A percentile compares a stretch with the other conserved stretches of the same genome.
Conservation (phyloP, 2,329 filamentous ascomycete genomes). For the Coccinonectria pachysandricola region DNA sequence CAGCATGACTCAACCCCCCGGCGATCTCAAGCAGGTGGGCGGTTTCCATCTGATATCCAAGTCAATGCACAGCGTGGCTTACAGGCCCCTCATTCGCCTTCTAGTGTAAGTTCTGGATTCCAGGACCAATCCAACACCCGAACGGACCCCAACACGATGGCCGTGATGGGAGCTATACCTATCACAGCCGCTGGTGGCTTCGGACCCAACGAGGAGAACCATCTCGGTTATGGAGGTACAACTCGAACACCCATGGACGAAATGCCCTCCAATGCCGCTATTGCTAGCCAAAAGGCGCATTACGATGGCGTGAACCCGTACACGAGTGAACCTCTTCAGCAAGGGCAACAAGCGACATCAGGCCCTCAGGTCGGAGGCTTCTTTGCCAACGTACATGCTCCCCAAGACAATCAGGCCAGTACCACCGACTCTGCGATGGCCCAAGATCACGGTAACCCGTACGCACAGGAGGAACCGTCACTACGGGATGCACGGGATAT, state of each 20-base stretch:
- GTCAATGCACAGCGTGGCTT: constrained; percentile 68
- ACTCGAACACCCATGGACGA: constrained; percentile 35
- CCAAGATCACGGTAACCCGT: constrained; percentile 2
- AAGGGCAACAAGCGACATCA: too few relatives aligned
- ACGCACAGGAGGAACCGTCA: constrained; percentile 2
- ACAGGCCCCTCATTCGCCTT: constrained; percentile 68
- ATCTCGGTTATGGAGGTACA: constrained; percentile 35
- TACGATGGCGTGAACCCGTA: constrained; percentile 50
- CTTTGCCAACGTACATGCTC: too few relatives aligned
- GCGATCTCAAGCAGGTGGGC: constrained; percentile 83
- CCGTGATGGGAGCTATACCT: constrained; percentile 46
- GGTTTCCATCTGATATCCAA: constrained; percentile 91
- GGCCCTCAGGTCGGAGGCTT: too few relatives aligned
- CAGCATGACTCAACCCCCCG: constrained; percentile 42
- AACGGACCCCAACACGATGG: constrained; percentile 47
- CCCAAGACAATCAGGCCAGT: constrained; percentile 9
- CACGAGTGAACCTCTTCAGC: constrained; percentile 32
- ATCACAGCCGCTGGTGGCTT: constrained; percentile 17
- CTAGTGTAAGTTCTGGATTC: constrained; percentile 66
- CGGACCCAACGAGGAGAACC: constrained; percentile 23
- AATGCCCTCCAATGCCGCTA: constrained; percentile 38
- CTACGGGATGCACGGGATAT: constrained; percentile 5
- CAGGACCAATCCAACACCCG: constrained; percentile 27
- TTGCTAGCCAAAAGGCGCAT: constrained; percentile 39
- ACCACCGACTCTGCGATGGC: constrained; percentile 3